A percentile compares a stretch with the other conserved stretches of the same genome.
These are phyloP conservation scores for Orbilia ellipsospora DNA, from an alignment of 2,329 filamentous ascomycete genomes.

Conservation along the genomic window DNA sequence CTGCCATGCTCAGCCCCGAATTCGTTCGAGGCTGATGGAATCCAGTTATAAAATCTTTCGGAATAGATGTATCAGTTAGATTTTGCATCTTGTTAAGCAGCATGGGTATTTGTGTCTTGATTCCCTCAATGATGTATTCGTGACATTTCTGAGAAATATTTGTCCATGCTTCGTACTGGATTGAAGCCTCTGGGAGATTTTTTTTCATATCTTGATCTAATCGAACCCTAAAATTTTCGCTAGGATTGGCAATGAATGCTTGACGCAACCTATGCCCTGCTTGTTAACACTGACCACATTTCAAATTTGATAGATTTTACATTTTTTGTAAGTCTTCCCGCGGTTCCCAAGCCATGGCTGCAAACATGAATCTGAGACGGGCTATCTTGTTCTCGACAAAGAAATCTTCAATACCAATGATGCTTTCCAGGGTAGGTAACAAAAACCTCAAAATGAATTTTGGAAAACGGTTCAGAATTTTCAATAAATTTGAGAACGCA, in stretches of 20 bases:
- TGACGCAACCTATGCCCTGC: background rate
- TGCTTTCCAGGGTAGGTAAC: background rate
- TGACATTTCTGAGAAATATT: slow-evolving; percentile 4
- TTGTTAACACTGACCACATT: background rate
- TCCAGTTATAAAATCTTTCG: background rate
- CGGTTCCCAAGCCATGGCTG: background rate
- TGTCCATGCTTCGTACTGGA: background rate
- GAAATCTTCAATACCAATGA: background rate
- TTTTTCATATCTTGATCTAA: slow-evolving; percentile 12
- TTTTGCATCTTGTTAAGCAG: background rate
- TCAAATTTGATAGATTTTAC: background rate
- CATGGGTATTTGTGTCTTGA: background rate
- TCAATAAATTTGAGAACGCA: background rate
- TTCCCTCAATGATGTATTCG: slow-evolving; percentile 19
- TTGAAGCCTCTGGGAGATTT: background rate
- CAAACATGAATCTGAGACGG: background rate
- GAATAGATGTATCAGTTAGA: too few species aligned
- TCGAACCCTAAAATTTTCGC: slow-evolving; percentile 5
- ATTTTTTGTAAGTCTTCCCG: background rate
- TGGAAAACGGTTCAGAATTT: background rate
- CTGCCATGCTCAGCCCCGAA: too few species aligned
- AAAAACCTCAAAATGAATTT: background rate
- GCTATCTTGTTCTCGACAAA: background rate
- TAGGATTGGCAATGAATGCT: slow-evolving; percentile 5
- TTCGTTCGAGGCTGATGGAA: too few species aligned